Conservation (phyloP, 805 yeast genomes). For the Citeromyces nyonsensis region DNA sequence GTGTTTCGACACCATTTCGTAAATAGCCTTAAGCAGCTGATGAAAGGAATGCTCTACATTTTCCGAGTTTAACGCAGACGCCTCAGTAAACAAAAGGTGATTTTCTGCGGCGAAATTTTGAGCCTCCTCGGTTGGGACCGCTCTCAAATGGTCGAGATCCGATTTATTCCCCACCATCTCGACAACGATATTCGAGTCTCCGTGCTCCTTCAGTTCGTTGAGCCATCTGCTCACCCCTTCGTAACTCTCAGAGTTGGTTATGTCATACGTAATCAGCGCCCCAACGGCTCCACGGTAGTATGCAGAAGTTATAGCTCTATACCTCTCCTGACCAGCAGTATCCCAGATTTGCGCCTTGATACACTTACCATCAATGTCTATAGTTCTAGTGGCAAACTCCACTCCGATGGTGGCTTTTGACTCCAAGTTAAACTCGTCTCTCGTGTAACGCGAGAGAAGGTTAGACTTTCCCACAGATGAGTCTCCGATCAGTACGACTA, state of each 20-base stretch:
- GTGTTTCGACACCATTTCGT: conserved; percentile 87
- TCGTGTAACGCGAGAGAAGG: conserved; percentile 81
- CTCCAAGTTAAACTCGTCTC: conserved; percentile 91
- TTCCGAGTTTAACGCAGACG: conserved; percentile 86
- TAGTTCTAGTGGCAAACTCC: conserved; percentile 93
- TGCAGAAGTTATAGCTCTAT: conserved; percentile 94
- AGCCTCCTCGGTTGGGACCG: conserved; percentile 97
- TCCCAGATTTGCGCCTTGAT: conserved; percentile 95
- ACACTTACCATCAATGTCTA: conserved; percentile 72
- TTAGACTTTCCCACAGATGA: conserved; percentile 96
- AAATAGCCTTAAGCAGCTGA: conserved; percentile 82
- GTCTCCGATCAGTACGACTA: conserved; percentile 89
- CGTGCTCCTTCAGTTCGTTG: conserved; percentile 83
- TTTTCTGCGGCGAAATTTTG: conserved; percentile 88
- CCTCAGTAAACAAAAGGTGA: conserved; percentile 85
- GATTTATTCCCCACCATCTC: conserved; percentile 88
- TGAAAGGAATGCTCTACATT: conserved; percentile 93
- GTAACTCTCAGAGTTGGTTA: conserved; percentile 77
- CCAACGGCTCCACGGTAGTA: conserved; percentile 98
- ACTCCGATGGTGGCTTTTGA: conserved; percentile 94
- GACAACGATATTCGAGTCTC: conserved; percentile 87
- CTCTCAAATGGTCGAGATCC: conserved; percentile 83
- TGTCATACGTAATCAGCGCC: conserved; percentile 89
- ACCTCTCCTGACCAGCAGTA: conserved; percentile 98
- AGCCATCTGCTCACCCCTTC: conserved; percentile 82